phyloP scores from a whole-genome alignment of 2,329 filamentous ascomycete species.

The Diaporthe sp. region DNA sequence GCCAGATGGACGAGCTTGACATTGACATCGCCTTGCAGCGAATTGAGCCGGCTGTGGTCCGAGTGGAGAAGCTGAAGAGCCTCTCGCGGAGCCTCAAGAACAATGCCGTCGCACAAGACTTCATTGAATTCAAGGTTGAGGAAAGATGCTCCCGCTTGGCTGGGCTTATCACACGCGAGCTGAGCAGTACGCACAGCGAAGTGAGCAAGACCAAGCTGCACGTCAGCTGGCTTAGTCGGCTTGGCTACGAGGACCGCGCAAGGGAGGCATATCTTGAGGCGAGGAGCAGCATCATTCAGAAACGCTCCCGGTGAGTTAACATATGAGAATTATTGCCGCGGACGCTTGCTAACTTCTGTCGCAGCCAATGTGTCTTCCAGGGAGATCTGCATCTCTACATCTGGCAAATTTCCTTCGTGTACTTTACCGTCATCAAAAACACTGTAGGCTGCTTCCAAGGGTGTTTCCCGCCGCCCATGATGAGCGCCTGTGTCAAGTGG shows the following conservation, averaged over 20 bases:
- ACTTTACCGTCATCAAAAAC: constrained; percentile 94
- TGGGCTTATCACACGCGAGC: constrained; percentile 80
- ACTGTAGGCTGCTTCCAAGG: constrained; percentile 90
- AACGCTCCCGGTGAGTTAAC: constrained; percentile 79
- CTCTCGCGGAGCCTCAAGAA: constrained; percentile 86
- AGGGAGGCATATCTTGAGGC: constrained; percentile 88
- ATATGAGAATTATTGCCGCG: constrained; percentile 38
- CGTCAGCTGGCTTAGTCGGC: constrained; percentile 84
- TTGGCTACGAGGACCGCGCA: constrained; percentile 92
- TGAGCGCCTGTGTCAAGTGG: constrained; percentile 97
- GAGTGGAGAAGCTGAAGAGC: constrained; percentile 87
- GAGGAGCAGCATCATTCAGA: constrained; percentile 82
- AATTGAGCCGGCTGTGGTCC: constrained; percentile 86
- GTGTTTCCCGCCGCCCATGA: constrained; percentile 88
- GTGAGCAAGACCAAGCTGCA: constrained; percentile 83
- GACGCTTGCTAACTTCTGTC: constrained; percentile 46
- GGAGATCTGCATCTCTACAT: constrained; percentile 94
- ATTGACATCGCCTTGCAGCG: constrained; percentile 94
- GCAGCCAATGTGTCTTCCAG: constrained; percentile 93
- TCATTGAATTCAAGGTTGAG: constrained; percentile 92
- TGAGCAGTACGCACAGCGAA: constrained; percentile 84
- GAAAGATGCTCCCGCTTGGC: constrained; percentile 86
- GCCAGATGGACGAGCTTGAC: constrained; percentile 94
- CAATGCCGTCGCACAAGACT: constrained; percentile 89
- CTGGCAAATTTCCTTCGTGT: constrained; percentile 94